A percentile compares a stretch with the other conserved stretches of the same genome.
Conservation (phyloP, 495 filamentous ascomycete genomes). For the Daldinia bambusicola region DNA sequence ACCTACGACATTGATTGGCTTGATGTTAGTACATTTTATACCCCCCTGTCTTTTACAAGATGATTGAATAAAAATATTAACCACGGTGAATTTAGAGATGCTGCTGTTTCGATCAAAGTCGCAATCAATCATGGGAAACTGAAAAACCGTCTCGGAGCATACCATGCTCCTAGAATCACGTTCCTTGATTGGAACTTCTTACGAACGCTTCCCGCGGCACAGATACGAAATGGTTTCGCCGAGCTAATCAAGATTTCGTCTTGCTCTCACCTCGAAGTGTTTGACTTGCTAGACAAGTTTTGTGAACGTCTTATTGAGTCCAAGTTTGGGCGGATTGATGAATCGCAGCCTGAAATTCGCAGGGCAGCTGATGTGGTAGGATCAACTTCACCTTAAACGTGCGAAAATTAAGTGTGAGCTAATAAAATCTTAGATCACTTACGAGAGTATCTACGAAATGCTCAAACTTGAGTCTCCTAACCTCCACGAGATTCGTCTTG, state of each 20-base stretch:
- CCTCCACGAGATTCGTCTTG: slow-evolving; percentile 70
- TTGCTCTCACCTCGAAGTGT: slow-evolving; percentile 67
- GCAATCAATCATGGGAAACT: slow-evolving; percentile 73
- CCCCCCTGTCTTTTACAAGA: too few relatives aligned
- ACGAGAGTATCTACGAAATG: slow-evolving; percentile 69
- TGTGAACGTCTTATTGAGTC: slow-evolving; percentile 68
- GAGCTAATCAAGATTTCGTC: slow-evolving; percentile 75
- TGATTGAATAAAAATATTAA: too few relatives aligned
- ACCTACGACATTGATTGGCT: slow-evolving; percentile 72
- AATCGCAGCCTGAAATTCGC: slow-evolving; percentile 57
- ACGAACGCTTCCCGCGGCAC: slow-evolving; percentile 65
- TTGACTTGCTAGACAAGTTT: slow-evolving; percentile 68
- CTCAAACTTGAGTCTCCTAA: slow-evolving; percentile 71
- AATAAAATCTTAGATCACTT: slow-evolving; percentile 59
- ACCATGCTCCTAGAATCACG: slow-evolving; percentile 72
- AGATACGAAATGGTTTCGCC: slow-evolving; percentile 73
- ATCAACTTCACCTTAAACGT: neutral
- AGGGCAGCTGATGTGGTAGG: slow-evolving; percentile 61
- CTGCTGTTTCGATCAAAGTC: slow-evolving; percentile 71
- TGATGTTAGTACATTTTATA: slow-evolving; percentile 53
- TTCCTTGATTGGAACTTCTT: slow-evolving; percentile 75
- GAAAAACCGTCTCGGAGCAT: slow-evolving; percentile 74
- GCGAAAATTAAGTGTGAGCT: neutral
- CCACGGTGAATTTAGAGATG: slow-evolving; percentile 50
- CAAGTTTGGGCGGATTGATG: slow-evolving; percentile 65